A percentile compares a stretch with the other conserved stretches of the same genome.
These are phyloP conservation scores for Pyronema omphalodes DNA, from an alignment of 495 filamentous ascomycete species.

Conservation along the genomic window DNA sequence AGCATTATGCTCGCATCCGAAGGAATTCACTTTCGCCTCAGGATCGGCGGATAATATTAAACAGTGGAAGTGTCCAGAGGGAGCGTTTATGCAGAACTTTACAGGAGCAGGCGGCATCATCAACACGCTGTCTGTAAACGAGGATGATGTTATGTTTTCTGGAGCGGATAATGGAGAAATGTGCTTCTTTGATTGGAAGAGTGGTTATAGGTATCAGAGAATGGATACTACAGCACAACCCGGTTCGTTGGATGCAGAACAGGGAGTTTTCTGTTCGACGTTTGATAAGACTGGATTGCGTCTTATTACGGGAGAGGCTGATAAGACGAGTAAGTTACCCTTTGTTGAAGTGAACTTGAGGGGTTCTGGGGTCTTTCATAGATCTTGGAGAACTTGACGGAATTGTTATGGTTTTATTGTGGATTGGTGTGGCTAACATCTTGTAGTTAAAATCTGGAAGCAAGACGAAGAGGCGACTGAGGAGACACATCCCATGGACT, in stretches of 20 bases:
- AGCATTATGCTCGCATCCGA: conserved; percentile 67
- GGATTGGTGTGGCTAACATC: too few species aligned
- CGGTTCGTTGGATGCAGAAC: conserved; percentile 81
- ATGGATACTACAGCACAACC: conserved; percentile 85
- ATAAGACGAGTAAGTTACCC: conserved; percentile 59
- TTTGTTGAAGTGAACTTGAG: neutral
- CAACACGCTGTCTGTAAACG: conserved; percentile 84
- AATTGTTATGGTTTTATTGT: neutral
- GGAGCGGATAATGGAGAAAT: conserved; percentile 89
- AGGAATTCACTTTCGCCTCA: conserved; percentile 89
- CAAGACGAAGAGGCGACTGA: conserved; percentile 75
- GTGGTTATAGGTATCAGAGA: conserved; percentile 73
- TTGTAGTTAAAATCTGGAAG: conserved; percentile 85
- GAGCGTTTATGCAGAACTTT: conserved; percentile 98
- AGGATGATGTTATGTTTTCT: conserved; percentile 86
- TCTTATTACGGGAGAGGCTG: conserved; percentile 82
- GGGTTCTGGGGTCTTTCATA: neutral
- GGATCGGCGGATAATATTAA: conserved; percentile 89
- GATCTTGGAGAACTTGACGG: too few species aligned
- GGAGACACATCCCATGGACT: conserved; percentile 80
- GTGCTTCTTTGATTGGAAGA: conserved; percentile 99
- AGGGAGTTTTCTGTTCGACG: conserved; percentile 77
- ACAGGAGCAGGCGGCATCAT: conserved; percentile 92
- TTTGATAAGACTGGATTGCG: conserved; percentile 80
- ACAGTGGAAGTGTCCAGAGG: conserved; percentile 98